Conservation (phyloP, 371 early-diverging fungal species). For the Entomophthora muscae region DNA sequence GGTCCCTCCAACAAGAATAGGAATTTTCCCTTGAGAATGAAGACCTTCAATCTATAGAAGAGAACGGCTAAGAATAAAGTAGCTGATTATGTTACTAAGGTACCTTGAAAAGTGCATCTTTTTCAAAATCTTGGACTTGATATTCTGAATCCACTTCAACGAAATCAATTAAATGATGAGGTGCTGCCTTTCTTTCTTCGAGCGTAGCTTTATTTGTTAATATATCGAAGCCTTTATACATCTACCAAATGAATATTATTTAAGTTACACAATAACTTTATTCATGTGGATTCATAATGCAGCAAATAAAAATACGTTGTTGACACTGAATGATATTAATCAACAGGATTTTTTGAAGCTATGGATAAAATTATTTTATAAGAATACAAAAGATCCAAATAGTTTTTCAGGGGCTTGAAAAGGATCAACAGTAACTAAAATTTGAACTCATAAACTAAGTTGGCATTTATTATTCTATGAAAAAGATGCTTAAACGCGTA, state of each 20-base stretch:
- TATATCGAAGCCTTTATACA: slow-evolving; percentile 76
- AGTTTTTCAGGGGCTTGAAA: no score
- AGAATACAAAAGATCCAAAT: no score
- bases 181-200: slow-evolving; percentile 44
- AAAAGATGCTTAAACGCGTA: no score
- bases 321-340: no score
- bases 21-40: slow-evolving; percentile 38
- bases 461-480: no score
- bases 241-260: slow-evolving; percentile 21
- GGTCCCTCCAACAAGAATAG: slow-evolving; percentile 91
- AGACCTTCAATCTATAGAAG: slow-evolving; percentile 47
- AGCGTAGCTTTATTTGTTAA: slow-evolving; percentile 82
- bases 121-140: slow-evolving; percentile 62
- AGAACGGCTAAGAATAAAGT: background rate
- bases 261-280: background rate
- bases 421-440: no score
- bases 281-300: no score
- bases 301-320: no score
- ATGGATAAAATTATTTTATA: no score
- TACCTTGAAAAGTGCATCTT: slow-evolving; percentile 30
- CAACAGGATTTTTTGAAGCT: no score
- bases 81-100: background rate
- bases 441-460: no score
- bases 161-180: slow-evolving; percentile 79
- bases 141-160: slow-evolving; percentile 61